Evolutionary conservation across 495 filamentous ascomycete species (phyloP).

Genomic region (Thermochaetoides thermophila): DNA sequence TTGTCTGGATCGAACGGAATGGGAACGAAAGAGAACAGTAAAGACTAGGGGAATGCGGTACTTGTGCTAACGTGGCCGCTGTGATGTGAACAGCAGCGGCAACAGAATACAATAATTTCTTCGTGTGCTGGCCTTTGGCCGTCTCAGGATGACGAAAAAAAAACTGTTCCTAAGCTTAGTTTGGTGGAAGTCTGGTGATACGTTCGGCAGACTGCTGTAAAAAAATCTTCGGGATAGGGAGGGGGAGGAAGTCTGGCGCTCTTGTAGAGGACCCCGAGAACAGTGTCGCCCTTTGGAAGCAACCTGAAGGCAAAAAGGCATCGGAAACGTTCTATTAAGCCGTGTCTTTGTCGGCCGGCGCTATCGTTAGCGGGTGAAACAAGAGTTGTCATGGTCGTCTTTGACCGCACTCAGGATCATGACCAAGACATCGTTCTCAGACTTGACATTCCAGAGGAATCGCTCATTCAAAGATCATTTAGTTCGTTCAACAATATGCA

Average conservation of each 20-base stretch:
- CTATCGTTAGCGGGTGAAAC: conserved; percentile 5
- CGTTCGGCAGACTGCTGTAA: too few relatives aligned
- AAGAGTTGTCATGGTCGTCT: background rate
- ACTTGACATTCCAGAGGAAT: background rate
- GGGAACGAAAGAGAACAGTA: background rate
- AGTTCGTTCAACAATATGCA: background rate
- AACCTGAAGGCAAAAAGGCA: conserved; percentile 1
- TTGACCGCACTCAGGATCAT: conserved; percentile 1
- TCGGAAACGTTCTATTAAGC: background rate
- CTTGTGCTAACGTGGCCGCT: background rate
- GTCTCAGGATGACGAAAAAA: background rate
- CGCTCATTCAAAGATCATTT: background rate
- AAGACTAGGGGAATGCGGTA: conserved; percentile 1
- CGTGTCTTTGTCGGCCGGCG: conserved; percentile 4
- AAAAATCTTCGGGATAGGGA: too few relatives aligned
- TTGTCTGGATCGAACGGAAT: background rate
- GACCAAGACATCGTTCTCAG: conserved; percentile 15
- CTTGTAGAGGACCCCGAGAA: conserved; percentile 3
- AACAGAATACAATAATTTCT: conserved; percentile 6
- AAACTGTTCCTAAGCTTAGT: too few relatives aligned
- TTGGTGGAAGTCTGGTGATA: too few relatives aligned
- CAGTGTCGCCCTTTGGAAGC: background rate
- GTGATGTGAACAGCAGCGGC: conserved; percentile 3
- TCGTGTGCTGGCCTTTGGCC: conserved; percentile 2
- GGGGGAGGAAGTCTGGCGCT: conserved; percentile 2